Base-by-base conservation (phyloP, 768 basidiomycete species). In the Podaxis rugospora region DNA sequence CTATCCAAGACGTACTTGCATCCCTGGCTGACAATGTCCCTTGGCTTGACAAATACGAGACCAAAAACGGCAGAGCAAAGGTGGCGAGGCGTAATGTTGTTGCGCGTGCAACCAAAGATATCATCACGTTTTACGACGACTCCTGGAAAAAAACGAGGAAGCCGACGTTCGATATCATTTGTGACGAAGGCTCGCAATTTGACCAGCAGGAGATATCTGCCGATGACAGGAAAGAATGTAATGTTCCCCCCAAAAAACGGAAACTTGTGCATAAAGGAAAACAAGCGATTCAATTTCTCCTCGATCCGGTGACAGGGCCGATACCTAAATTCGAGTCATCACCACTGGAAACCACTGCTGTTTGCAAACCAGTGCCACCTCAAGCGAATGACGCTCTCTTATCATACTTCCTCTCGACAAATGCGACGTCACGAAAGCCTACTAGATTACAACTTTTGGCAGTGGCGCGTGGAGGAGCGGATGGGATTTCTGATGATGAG, bases 391-490 rank as follows among this genome's bases (percentile, higher is more conserved):
- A 73, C 46, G 75, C 81, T 37, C 58, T 85, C 51, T 73, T 84
- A 47, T 75, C 79, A 1, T 85, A 87, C 65, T 72, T 89, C 39
- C 79, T 90, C 5, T 80, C 83, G 4, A 80, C 80, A 16, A 67
- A 74, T 25, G 62, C 68, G 5, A 61, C 65, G 59, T 70, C 64
- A 51, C 68, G 28, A 13, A 65, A 70, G 11, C 90, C 85, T 1
- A 85, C 87, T 2, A 88, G 91, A 36, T 78, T 93, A 7, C 88
- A 90, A 63, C 71, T 86, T 27, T 79, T 93, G 36, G 73, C 78
- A 0, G 74, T 77, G 10, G 75, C 77, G 50, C 85, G 88, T 47
- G 87, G 89, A 49, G 86, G 85, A 37, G 78, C 78, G 51, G 75
- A 74, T 5, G 76, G 71, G 37, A 83, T 93, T 18, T 63, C 66